Evolutionary conservation across 1,139 yeast genomes (phyloP).

Genomic region (Saccharomyces hybrid): DNA sequence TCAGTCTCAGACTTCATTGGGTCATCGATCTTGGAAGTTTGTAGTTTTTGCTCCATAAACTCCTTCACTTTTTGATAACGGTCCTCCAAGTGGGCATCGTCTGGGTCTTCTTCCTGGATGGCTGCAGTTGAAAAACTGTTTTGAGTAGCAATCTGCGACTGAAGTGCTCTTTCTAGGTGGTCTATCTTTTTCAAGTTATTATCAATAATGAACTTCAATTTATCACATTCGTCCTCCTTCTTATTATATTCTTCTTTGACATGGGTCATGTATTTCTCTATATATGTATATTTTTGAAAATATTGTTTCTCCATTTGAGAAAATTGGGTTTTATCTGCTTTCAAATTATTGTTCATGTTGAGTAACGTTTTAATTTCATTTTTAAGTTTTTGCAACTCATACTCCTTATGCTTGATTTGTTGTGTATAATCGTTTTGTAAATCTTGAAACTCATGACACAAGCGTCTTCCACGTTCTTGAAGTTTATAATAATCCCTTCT

Average conservation of each 20-base stretch:
- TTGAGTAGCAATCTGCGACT: background rate
- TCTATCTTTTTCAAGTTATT: background rate
- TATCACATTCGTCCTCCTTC: background rate
- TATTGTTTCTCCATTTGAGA: background rate
- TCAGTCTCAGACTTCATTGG: background rate
- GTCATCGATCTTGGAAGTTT: background rate
- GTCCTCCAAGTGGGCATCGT: background rate
- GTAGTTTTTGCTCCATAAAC: background rate
- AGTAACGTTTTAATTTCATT: background rate
- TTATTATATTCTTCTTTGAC: background rate
- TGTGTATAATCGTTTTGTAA: background rate
- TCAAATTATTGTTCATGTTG: background rate
- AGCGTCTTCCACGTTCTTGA: background rate
- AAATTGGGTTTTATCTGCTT: background rate
- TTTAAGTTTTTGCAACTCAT: background rate
- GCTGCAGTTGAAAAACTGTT: background rate
- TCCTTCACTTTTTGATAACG: background rate
- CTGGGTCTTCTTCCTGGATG: background rate
- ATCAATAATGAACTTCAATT: background rate
- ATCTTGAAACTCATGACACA: background rate
- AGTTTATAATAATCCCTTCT: background rate
- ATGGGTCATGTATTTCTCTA: background rate
- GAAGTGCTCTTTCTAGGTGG: background rate
- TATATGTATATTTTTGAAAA: background rate
- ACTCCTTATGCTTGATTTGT: background rate